Evolutionary conservation across 208 protist species (phyloP), one percentile per base, ranked within the genome.

Genomic region (Balamuthia mandrillaris): DNA sequence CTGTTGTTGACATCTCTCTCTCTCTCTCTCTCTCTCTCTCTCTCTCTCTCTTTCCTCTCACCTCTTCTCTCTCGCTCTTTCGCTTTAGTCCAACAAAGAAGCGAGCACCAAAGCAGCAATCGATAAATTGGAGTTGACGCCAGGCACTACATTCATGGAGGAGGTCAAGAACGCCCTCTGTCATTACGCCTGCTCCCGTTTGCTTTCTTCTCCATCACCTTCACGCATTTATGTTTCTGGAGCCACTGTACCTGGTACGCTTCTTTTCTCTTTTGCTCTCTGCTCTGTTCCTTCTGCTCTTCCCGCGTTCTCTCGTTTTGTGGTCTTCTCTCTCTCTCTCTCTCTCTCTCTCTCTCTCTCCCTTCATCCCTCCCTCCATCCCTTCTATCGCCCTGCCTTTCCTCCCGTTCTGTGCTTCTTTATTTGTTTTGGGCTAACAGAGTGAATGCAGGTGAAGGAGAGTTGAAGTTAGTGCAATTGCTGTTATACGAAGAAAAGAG

Each of bases 111-210:
- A n/a, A n/a, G n/a, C n/a, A n/a, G n/a, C n/a, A n/a, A 56, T 79
- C 10, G 47, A 79, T 9, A 29, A 29, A 2, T 37, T 79, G 70
- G 47, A 79, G 47, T 49, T 79, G 33, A 79, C 70, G 9, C 70
- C 70, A 1, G 70, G 70, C 44, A 79, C 70, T 3, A 18, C 44
- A n/a, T 79, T 79, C 47, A 79, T 79, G 70, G 70, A 79, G 21
- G 27, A 79, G 68, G 68, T 39, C 16, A 54, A 14, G 47, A n/a
- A n/a, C n/a, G 70, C 70, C 18, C 47, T 79, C 33, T 79, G 70
- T 35, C 70, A 79, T 35, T 79, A 79, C 29, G 70, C 70, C 0
- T 79, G 70, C 47, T 14, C n/a, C n/a, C 70, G 42, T 1, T 29
- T 79, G 42, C 31, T 60, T 9, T 7, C 21, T 1, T 1, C 31